Conservation (phyloP, 768 basidiomycete species). For the Suillus clintonianus region DNA sequence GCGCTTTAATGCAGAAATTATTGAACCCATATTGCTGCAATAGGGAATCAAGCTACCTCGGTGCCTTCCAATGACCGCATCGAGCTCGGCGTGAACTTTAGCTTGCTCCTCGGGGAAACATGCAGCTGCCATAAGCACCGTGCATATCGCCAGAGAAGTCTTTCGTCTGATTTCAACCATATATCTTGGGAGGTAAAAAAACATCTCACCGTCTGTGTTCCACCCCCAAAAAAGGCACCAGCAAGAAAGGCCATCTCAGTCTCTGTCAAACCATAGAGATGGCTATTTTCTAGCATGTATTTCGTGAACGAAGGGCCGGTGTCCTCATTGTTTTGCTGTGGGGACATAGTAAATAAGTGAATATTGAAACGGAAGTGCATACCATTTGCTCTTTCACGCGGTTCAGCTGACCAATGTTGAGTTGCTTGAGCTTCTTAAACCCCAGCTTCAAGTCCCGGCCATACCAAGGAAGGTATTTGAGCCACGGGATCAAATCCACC, state of each 20-base stretch:
- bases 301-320: constrained; percentile 41
- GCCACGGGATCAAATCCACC: no score
- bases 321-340: background rate
- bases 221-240: constrained; percentile 58
- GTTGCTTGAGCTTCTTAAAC: no score
- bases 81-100: no score
- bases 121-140: constrained; percentile 42
- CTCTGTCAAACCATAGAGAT: constrained; percentile 47
- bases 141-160: constrained; percentile 51
- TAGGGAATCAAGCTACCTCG: constrained; percentile 25
- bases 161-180: background rate
- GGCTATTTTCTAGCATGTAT: constrained; percentile 51
- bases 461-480: no score
- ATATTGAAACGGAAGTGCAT: no score
- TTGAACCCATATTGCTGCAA: no score
- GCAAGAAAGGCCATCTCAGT: constrained; percentile 56
- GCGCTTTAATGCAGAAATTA: no score
- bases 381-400: no score
- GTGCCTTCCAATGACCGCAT: constrained; percentile 40
- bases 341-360: no score
- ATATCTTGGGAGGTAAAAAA: background rate
- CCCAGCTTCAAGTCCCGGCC: no score
- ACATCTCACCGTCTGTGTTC: constrained; percentile 45
- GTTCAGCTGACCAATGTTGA: no score
- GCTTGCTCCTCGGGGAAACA: no score